Evolutionary conservation across 2,329 filamentous ascomycete species (phyloP).

Genomic region (Ophiocordyceps camponoti-rufipedis): DNA sequence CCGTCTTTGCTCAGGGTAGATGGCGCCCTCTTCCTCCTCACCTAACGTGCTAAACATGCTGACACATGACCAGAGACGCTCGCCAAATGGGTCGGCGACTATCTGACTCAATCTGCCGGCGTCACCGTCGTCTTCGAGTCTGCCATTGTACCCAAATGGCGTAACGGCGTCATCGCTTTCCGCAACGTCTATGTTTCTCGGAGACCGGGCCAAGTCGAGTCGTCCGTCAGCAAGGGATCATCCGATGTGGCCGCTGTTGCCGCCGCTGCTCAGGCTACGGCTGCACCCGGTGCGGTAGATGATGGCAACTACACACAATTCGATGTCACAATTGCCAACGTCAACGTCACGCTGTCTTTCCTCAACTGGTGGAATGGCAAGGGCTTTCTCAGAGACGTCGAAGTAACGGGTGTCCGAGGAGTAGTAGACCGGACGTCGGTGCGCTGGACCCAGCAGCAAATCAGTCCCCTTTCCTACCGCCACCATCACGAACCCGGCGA

Average conservation of each 20-base stretch:
- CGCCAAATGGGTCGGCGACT: slow-evolving; percentile 85
- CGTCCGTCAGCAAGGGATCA: slow-evolving; percentile 83
- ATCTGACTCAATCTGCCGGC: slow-evolving; percentile 83
- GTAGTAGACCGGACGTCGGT: slow-evolving; percentile 83
- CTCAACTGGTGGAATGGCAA: slow-evolving; percentile 99
- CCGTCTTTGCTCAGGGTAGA: slow-evolving; percentile 80
- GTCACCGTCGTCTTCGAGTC: slow-evolving; percentile 93
- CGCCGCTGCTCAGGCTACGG: slow-evolving; percentile 38
- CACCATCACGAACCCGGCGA: slow-evolving; percentile 81
- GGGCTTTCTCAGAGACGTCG: slow-evolving; percentile 76
- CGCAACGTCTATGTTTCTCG: slow-evolving; percentile 92
- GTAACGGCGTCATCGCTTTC: slow-evolving; percentile 86
- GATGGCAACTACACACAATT: slow-evolving; percentile 98
- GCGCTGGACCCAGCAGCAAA: slow-evolving; percentile 39
- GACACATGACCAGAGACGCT: slow-evolving; percentile 50
- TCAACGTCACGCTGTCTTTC: slow-evolving; percentile 93
- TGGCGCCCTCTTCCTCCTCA: background rate
- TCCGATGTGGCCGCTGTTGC: slow-evolving; percentile 73
- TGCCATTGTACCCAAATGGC: slow-evolving; percentile 93
- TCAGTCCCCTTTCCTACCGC: slow-evolving; percentile 74
- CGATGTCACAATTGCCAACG: slow-evolving; percentile 81
- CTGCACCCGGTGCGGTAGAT: slow-evolving; percentile 32
- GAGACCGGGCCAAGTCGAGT: slow-evolving; percentile 63
- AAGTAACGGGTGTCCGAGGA: slow-evolving; percentile 82
- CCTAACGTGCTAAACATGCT: slow-evolving; percentile 2